Evolutionary conservation across 768 basidiomycete species (phyloP).

Genomic region (Tulasnella sp.): DNA sequence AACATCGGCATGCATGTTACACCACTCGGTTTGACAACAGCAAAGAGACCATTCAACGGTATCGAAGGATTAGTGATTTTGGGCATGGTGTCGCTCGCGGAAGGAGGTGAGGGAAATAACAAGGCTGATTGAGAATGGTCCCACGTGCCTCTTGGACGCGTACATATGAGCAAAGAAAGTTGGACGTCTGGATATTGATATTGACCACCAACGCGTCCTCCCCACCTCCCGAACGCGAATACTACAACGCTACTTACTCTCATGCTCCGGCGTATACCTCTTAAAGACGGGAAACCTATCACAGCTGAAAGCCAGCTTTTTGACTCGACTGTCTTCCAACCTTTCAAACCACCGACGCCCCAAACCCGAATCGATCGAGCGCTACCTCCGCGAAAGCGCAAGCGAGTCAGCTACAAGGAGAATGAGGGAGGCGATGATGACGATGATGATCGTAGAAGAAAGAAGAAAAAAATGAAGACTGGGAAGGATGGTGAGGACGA

Average conservation of each 20-base stretch:
- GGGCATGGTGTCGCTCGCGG: constrained; percentile 44
- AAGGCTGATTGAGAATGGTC: too few relatives aligned
- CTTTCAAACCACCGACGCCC: constrained; percentile 65
- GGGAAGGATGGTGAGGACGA: constrained; percentile 49
- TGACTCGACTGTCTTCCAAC: constrained; percentile 33
- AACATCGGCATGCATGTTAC: constrained; percentile 86
- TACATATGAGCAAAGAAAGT: not conserved
- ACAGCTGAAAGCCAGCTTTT: not conserved
- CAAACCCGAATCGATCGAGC: constrained; percentile 37
- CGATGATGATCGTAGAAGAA: constrained; percentile 41
- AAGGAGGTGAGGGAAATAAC: not conserved
- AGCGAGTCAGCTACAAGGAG: constrained; percentile 79
- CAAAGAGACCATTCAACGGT: constrained; percentile 77
- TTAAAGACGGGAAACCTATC: constrained; percentile 7
- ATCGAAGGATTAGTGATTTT: constrained; percentile 43
- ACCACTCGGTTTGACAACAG: constrained; percentile 82
- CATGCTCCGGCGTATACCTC: constrained; percentile 8
- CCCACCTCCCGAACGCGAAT: not conserved
- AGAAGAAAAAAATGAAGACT: constrained; percentile 56
- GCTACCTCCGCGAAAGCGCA: constrained; percentile 71
- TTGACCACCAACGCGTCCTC: not conserved
- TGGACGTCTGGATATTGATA: not conserved
- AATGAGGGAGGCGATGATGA: constrained; percentile 35
- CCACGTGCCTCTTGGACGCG: not conserved
- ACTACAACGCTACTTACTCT: not conserved